Base-by-base conservation (phyloP, 2,329 filamentous ascomycete genomes). In the Sordariomycetes sp. region DNA sequence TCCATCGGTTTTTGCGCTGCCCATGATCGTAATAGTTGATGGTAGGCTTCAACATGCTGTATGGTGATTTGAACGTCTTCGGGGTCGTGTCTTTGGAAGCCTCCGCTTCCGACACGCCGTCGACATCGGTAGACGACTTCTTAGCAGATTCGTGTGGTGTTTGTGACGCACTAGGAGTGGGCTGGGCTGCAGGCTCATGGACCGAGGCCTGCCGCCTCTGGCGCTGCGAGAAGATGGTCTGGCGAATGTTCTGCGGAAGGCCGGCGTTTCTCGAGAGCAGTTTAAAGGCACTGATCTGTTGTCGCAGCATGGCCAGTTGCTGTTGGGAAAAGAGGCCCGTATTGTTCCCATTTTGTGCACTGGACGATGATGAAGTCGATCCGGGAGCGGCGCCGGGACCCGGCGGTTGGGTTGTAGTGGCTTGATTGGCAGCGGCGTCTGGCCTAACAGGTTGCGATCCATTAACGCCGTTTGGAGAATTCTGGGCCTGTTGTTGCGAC, bases 231-330 rank as follows among this genome's bases (percentile, higher is more conserved):
- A 91, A 95, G 42, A 97, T 84, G 54, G 87, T 83, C 65, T 92
- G 87, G 67, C 95, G 90, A 62, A 96, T 80, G 61, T 82, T 79
- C 34, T 81, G 71, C 1, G 92, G 90, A 3, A 97, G 82, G 0
- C 90, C 86, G 15, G 87, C 78, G 63, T 96, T 96, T 70, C 94
- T 95, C 5, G 89, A 86, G 3, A 99, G 77, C 62, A 90, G 79
- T 71, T 95, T 95, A 72, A 96, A 97, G 0, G 92, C 91, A 64
- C 86, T 79, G 55, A 97, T 96, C 68, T 99, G 94, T 62, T 88
- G 85, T 60, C 89, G 80, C 10, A 99, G 74, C 51, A 89, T 82
- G 25, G 80, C 77, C 52, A 96, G 74, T 68, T 99, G 94, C 58
- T 94, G 87, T 25, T 81, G 79, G 13, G 84, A 85, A 67, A 96